Percentiles rank a stretch among this genome's conserved stretches.
Evolutionary conservation across 257 asterid genomes (phyloP).

Genomic region (Nicotiana tomentosiformis): DNA sequence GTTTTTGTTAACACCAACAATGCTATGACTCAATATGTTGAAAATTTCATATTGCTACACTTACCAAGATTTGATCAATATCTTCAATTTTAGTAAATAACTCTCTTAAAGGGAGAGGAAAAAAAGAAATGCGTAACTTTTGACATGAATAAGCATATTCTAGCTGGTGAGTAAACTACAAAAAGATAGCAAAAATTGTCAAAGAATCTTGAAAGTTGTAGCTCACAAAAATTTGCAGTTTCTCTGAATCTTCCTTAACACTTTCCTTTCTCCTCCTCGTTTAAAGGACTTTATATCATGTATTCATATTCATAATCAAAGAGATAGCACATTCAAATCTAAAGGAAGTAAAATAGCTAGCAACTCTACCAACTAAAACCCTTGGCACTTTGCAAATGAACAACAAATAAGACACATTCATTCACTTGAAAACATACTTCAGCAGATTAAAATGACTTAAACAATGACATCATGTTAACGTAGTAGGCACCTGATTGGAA

Average conservation of each 20-base stretch:
- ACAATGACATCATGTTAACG: conserved; percentile 3
- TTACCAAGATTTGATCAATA: too few relatives aligned
- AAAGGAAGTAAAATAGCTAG: not conserved
- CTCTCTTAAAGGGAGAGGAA: too few relatives aligned
- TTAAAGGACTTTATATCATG: not conserved
- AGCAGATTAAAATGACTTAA: not conserved
- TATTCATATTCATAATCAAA: not conserved
- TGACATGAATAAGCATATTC: not conserved
- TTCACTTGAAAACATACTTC: not conserved
- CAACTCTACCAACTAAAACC: not conserved
- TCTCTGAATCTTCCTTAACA: not conserved
- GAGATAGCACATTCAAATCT: not conserved
- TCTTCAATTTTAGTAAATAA: too few relatives aligned
- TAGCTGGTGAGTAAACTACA: not conserved
- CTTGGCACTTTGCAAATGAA: not conserved
- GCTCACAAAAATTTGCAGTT: not conserved
- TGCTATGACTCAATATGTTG: too few relatives aligned
- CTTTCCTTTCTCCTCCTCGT: not conserved
- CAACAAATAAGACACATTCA: not conserved
- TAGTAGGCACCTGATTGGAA: not conserved
- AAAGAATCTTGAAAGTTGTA: not conserved
- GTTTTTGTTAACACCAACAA: too few relatives aligned
- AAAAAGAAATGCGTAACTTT: not conserved
- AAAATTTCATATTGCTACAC: too few relatives aligned
- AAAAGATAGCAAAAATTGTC: not conserved